Percentiles rank a stretch among this genome's conserved stretches.
These are phyloP conservation scores for Solanum sparsipilum DNA, from an alignment of 257 asterid genomes.

Conservation along the genomic window DNA sequence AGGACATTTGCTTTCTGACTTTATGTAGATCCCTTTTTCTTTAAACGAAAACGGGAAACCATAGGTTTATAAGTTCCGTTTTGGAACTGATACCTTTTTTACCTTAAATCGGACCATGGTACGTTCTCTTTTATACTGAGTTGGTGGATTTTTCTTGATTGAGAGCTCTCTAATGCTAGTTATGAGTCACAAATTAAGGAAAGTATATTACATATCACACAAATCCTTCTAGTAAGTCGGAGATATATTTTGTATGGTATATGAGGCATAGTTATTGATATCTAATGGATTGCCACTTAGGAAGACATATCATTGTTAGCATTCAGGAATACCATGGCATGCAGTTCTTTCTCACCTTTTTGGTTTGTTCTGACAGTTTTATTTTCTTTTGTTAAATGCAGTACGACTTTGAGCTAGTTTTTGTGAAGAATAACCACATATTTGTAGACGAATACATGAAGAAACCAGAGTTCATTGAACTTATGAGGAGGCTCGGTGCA, in stretches of 20 bases:
- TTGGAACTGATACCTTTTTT: not conserved
- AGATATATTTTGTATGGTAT: not conserved
- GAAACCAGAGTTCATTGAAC: slow-evolving; percentile 71
- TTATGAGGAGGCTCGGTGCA: slow-evolving; percentile 96
- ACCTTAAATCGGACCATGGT: not conserved
- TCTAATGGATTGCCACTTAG: not conserved
- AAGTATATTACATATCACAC: not conserved
- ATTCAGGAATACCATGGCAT: not conserved
- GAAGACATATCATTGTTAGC: not conserved
- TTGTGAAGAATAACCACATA: slow-evolving; percentile 59
- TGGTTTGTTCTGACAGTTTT: not conserved
- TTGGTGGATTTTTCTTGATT: not conserved
- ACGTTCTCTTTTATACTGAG: not conserved
- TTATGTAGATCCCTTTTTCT: not conserved
- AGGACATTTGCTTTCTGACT: not conserved
- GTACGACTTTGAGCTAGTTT: slow-evolving; percentile 80
- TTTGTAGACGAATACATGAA: slow-evolving; percentile 81
- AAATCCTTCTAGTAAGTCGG: not conserved
- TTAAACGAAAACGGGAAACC: not conserved
- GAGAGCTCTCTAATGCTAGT: not conserved
- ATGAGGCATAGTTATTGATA: not conserved
- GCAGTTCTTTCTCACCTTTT: not conserved
- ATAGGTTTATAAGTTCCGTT: not conserved
- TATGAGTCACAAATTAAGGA: not conserved
- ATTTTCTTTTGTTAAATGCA: slow-evolving; percentile 16